These are phyloP conservation scores for Avicennia marina DNA, from an alignment of 257 asterid species.

Conservation along the genomic window DNA sequence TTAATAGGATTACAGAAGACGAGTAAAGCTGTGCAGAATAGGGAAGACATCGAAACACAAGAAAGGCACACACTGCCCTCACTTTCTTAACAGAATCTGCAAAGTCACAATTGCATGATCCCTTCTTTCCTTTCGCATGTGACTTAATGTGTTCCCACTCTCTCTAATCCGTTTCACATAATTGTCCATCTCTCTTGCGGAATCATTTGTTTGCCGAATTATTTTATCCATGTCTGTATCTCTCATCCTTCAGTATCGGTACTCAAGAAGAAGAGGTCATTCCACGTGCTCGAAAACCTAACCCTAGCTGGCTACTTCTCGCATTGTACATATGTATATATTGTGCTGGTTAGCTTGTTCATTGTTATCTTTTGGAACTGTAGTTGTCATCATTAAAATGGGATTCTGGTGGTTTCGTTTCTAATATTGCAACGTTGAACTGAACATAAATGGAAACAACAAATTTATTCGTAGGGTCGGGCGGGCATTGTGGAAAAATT, in stretches of 20 bases:
- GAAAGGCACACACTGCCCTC: slow-evolving; percentile 15
- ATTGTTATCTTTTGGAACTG: background rate
- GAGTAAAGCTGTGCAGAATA: background rate
- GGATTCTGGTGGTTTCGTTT: slow-evolving; percentile 3
- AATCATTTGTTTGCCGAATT: slow-evolving; percentile 14
- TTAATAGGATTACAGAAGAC: too few relatives aligned
- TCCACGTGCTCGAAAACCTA: slow-evolving; percentile 6
- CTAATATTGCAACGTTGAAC: slow-evolving; percentile 5
- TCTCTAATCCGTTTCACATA: slow-evolving; percentile 21
- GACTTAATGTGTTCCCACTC: background rate
- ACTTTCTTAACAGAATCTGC: slow-evolving; percentile 23
- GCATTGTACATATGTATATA: background rate
- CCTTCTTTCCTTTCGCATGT: slow-evolving; percentile 11
- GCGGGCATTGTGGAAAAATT: too few relatives aligned
- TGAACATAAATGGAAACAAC: background rate
- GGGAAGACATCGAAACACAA: slow-evolving; percentile 21
- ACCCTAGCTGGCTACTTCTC: background rate
- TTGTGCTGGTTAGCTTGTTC: background rate
- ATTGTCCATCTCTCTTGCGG: slow-evolving; percentile 12
- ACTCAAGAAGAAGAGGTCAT: background rate
- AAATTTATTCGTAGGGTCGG: too few relatives aligned
- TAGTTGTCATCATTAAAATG: background rate
- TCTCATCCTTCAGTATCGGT: too few relatives aligned
- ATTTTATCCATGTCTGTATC: too few relatives aligned
- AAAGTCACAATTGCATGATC: slow-evolving; percentile 30